These are phyloP conservation scores for Malassezia slooffiae DNA, from an alignment of 1,284 basidiomycete species.

Conservation along the genomic window DNA sequence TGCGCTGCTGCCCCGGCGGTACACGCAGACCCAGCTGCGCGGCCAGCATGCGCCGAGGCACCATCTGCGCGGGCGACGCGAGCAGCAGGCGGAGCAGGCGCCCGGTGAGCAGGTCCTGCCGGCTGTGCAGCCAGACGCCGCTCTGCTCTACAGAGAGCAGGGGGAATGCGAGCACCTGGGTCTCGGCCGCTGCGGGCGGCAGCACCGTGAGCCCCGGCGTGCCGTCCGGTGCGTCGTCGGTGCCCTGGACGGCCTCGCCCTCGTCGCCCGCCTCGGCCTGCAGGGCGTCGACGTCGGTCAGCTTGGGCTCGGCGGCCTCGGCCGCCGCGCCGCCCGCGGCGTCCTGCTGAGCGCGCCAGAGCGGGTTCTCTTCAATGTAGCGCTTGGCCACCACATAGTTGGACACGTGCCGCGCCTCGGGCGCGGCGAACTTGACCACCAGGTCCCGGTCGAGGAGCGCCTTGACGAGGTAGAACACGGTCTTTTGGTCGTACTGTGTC, in stretches of 20 bases:
- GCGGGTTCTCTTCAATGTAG: conserved; percentile 22
- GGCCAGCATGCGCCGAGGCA: conserved; percentile 8
- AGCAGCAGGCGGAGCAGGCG: conserved; percentile 3
- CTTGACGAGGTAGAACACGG: conserved; percentile 57
- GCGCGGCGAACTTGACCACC: conserved; percentile 25
- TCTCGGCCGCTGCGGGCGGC: neutral
- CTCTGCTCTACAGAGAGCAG: conserved; percentile 16
- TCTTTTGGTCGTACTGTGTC: conserved; percentile 77
- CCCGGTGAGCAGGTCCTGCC: conserved; percentile 20
- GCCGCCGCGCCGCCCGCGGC: conserved; percentile 9
- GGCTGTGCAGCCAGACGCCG: conserved; percentile 24
- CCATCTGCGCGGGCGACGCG: conserved; percentile 6
- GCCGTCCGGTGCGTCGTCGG: conserved; percentile 1
- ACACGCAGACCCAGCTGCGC: conserved; percentile 12
- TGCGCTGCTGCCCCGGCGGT: conserved; percentile 4
- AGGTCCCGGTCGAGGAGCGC: conserved; percentile 21
- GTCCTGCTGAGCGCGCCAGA: conserved; percentile 21
- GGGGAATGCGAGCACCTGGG: conserved; percentile 15
- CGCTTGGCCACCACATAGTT: conserved; percentile 22
- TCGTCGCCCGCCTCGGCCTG: conserved; percentile 7
- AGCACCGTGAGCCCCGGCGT: neutral
- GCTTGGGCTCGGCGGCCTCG: conserved; percentile 6
- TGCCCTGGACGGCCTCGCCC: conserved; percentile 5
- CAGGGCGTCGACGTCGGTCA: conserved; percentile 3
- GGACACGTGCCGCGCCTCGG: conserved; percentile 27